Evolutionary conservation across 768 basidiomycete genomes (phyloP).

Genomic region (Daedalea quercina): DNA sequence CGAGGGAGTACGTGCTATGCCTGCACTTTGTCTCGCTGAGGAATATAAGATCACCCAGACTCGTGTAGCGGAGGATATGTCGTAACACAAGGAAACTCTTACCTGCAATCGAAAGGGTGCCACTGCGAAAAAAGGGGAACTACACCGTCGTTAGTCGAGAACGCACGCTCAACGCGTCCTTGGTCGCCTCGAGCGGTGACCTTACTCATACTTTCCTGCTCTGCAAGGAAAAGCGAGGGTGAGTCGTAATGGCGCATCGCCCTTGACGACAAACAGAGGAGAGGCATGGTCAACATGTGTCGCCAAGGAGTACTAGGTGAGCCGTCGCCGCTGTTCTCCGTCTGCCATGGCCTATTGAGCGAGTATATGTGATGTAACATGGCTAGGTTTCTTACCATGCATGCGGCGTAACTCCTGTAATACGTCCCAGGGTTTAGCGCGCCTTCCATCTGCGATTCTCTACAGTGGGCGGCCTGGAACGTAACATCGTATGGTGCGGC

Average conservation of each 20-base stretch:
- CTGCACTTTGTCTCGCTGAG: conserved; percentile 9
- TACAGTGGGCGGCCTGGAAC: conserved; percentile 36
- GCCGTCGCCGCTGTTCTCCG: background rate
- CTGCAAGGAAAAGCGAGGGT: conserved; percentile 14
- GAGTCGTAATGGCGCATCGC: conserved; percentile 35
- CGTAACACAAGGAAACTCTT: conserved; percentile 2
- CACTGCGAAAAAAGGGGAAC: conserved; percentile 45
- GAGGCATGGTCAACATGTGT: conserved; percentile 5
- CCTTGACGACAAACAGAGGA: conserved; percentile 23
- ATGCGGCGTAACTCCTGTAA: conserved; percentile 36
- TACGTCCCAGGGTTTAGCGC: conserved; percentile 29
- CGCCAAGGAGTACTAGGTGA: background rate
- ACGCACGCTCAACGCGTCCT: background rate
- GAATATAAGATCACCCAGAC: background rate
- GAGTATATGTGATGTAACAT: no score
- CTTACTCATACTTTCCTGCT: background rate
- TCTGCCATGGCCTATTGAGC: background rate
- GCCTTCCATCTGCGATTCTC: conserved; percentile 35
- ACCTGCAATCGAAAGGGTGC: conserved; percentile 43
- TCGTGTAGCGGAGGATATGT: background rate
- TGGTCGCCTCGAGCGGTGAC: background rate
- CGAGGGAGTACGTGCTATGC: conserved; percentile 7
- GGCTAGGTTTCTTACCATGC: conserved; percentile 24
- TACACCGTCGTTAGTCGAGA: conserved; percentile 39
- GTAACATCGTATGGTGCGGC: conserved; percentile 42